A percentile compares a stretch with the other conserved stretches of the same genome.
phyloP scores from a whole-genome alignment of 106 monocot species.

The Alisma plantagoaquatica region DNA sequence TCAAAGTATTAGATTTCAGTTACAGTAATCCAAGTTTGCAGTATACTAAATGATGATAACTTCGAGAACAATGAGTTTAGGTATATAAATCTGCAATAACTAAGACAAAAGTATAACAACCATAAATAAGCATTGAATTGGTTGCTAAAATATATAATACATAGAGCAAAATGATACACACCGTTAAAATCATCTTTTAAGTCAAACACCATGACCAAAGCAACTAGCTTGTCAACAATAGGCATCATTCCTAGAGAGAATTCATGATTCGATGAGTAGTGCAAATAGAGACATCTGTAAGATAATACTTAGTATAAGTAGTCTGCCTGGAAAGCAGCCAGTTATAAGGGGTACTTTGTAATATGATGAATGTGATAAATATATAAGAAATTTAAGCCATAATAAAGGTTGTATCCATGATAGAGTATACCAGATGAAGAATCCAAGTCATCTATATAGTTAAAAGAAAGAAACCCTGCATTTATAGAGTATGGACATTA shows the following conservation, averaged over 20 bases:
- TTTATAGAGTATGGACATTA: no score
- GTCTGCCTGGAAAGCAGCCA: constrained; percentile 82
- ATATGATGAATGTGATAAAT: no score
- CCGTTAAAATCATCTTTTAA: no score
- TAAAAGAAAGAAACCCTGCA: constrained; percentile 72
- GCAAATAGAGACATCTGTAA: constrained; percentile 84
- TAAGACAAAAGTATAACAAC: background rate
- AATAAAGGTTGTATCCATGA: constrained; percentile 63
- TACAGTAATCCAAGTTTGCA: constrained; percentile 53
- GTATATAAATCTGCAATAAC: no score
- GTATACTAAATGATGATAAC: constrained; percentile 60
- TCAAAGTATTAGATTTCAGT: constrained; percentile 63
- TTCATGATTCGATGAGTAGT: constrained; percentile 51
- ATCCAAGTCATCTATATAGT: constrained; percentile 53
- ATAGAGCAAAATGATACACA: constrained; percentile 25
- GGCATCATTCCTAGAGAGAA: constrained; percentile 49
- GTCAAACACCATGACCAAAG: constrained; percentile 95
- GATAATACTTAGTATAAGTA: constrained; percentile 93
- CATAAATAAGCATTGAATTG: no score
- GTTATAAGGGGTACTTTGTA: no score
- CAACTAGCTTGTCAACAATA: constrained; percentile 38
- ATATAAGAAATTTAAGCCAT: no score
- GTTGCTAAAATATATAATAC: constrained; percentile 5
- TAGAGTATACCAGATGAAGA: constrained; percentile 49
- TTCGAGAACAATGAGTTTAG: no score